Percentiles rank a stretch among this genome's conserved stretches.
phyloP scores from a whole-genome alignment of 345 rosid genomes.

The Nephelium lappaceum region DNA sequence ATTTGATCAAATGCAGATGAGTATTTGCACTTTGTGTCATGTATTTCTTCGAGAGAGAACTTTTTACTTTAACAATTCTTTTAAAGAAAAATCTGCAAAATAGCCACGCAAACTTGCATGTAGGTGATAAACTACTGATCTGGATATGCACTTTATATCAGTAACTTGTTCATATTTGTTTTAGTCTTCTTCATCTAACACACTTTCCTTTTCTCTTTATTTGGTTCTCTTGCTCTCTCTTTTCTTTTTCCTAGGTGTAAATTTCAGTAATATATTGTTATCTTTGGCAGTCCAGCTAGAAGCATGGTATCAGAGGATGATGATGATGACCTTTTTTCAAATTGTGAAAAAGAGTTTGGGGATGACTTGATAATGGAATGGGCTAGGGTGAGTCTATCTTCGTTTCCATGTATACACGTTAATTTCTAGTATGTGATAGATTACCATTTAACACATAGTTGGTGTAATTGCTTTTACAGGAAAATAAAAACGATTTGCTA shows the following conservation, averaged over 20 bases:
- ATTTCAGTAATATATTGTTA: constrained; percentile 44
- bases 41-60: not conserved
- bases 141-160: constrained; percentile 13
- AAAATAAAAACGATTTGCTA: constrained; percentile 74
- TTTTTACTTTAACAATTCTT: not conserved
- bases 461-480: constrained; percentile 50
- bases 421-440: constrained; percentile 8
- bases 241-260: constrained; percentile 5
- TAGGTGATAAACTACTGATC: not conserved
- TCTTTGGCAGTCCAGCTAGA: constrained; percentile 94
- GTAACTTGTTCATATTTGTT: not conserved
- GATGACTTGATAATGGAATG: constrained; percentile 82
- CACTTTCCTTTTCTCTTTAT: not conserved
- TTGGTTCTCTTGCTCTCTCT: not conserved
- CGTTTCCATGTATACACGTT: constrained; percentile 18
- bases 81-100: not conserved
- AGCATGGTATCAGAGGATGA: constrained; percentile 73
- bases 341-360: constrained; percentile 56
- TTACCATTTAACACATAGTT: constrained; percentile 18
- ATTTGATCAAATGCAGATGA: not conserved
- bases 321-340: constrained; percentile 60
- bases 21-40: not conserved
- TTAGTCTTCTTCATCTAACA: not conserved
- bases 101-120: not conserved
- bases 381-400: constrained; percentile 74